Evolutionary conservation across 1,139 yeast species (phyloP), one percentile per base, ranked within the genome.

Genomic region (Pichia sp.): DNA sequence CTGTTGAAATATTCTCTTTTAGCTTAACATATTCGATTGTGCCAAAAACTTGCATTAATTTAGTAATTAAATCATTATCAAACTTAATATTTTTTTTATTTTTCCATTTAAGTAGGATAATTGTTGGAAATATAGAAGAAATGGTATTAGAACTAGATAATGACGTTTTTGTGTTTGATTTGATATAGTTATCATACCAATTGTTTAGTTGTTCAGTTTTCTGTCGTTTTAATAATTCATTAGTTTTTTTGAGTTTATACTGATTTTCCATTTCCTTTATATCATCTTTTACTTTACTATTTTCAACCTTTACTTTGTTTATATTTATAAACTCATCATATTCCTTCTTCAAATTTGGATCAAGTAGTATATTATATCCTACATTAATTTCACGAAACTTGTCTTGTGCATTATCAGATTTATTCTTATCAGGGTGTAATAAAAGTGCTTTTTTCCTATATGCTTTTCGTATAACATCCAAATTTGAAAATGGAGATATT

Each of bases 1-100:
- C 53, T 2, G 50, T 27, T 44, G 56, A 58, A 2, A 6, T 11
- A 5, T 34, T 36, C 7, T 49, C 53, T 3, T 51, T 47, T 11
- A 67, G 49, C 27, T 56, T 42, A 0, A 68, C 65, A 0, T 57
- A 36, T 8, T 49, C 54, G 0, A 77, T 62, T 0, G 67, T 60
- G 0, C 84, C 83, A 64, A 79, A 80, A 2, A 73, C 73, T 29
- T 61, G 58, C 81, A 80, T 76, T 28, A 79, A 66, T 48, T 70
- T 67, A 18, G 44, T 41, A 14, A 80, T 59, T 0, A 73, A 65
- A 3, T 68, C 72, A 3, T 59, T 60, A 31, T 67, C 68, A 36
- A 78, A 66, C 16, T 62, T 61, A 13, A 76, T 53, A 47, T 71
- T 74, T 3, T 70, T 69, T 50, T 70, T 70, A 52, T 68, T 69